Percentiles rank a stretch among this genome's conserved stretches.
Conservation (phyloP, 163 green algal genomes). For the Coccomyxa subellipsoidea region DNA sequence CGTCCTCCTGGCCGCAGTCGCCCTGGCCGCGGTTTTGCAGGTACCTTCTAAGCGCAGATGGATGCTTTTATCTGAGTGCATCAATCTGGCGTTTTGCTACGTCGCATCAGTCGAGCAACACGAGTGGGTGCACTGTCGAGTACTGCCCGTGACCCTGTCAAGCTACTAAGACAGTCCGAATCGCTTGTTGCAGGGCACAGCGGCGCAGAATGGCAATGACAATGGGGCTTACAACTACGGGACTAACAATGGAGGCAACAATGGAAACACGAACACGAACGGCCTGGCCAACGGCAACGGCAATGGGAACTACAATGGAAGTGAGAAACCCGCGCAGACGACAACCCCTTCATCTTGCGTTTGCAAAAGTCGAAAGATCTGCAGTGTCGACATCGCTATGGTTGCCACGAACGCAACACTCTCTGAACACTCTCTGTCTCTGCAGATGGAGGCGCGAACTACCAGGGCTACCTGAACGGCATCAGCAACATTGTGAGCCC, state of each 20-base stretch:
- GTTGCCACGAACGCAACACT: no score
- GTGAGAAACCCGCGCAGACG: no score
- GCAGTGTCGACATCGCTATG: no score
- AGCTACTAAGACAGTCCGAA: neutral
- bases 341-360: neutral
- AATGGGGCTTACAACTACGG: neutral
- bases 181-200: neutral
- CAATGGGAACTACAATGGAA: neutral
- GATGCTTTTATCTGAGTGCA: no score
- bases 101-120: no score
- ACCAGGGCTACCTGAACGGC: neutral
- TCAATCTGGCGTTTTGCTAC: no score
- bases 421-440: neutral
- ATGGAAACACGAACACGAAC: neutral
- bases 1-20: neutral
- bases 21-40: neutral
- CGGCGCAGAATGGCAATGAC: neutral
- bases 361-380: no score
- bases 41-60: neutral
- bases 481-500: neutral
- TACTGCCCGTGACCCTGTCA: neutral
- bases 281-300: conserved; percentile 2
- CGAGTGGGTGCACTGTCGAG: no score
- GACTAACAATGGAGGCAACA: neutral
- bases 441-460: neutral